Evolutionary conservation across 441 rosid species (phyloP), one percentile per base, ranked within the genome.

Genomic region (Arabidopsis lyrata): DNA sequence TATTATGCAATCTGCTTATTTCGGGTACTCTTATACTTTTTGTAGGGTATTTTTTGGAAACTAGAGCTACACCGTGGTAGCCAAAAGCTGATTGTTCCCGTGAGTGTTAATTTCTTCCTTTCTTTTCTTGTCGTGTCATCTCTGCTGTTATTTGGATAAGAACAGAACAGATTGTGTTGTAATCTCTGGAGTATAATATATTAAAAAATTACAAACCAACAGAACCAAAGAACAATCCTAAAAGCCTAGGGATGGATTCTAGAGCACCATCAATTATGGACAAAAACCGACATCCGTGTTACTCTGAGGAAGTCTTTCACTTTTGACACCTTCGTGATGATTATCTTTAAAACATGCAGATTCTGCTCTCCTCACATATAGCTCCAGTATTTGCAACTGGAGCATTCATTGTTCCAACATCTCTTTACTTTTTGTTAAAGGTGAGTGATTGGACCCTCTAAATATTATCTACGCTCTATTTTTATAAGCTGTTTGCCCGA

Each of bases 1-100:
- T n/a, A 38, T 35, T 22, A 42, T 49, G 49, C 47, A 54, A 8
- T 35, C 38, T 66, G 52, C 68, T 69, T 29, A 65, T 34, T 13
- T 59, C 31, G 4, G 35, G 22, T 55, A 27, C 27, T 49, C 8
- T 62, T 34, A n/a, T 79, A 72, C 16, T 53, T 68, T 54, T 10
- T 77, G 56, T 86, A 92, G 99, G 98, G 99, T 69, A 77, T 91
- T 61, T 86, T 82, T 73, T 95, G 98, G 99, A 93, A 82, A 82
- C 80, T 95, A 75, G 99, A 95, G 82, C 83, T 88, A 80, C 93
- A 72, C 61, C 95, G 92, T 45, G 93, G 95, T 36, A 88, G 90
- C 64, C 99, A 95, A 77, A 95, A 91, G 84, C 81, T 93, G 77
- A 83, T 88, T 74, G 76, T 95, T 78, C 99, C 97, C 14, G 98